These are phyloP conservation scores for Heterobasidion irregulare DNA, from an alignment of 1,284 basidiomycete species.

Conservation along the genomic window DNA sequence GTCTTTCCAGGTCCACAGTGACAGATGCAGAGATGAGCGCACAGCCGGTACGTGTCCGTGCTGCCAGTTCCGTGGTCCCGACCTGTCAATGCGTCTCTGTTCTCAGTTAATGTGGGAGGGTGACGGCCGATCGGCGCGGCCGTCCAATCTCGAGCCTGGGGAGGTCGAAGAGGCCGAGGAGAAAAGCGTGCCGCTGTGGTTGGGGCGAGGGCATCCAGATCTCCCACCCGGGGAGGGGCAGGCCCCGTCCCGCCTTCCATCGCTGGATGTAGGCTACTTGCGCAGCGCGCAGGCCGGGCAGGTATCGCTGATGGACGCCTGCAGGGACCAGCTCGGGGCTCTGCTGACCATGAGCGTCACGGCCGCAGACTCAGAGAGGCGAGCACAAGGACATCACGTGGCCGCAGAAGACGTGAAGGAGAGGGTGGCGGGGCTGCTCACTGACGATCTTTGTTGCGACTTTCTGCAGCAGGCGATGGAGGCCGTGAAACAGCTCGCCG, in stretches of 20 bases:
- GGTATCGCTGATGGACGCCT: background rate
- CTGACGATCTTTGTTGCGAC: constrained; percentile 1
- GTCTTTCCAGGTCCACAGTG: background rate
- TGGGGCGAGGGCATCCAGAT: no score
- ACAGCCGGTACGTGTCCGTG: background rate
- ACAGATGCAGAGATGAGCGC: background rate
- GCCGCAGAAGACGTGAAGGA: background rate
- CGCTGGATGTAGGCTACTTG: no score
- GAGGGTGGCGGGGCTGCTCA: background rate
- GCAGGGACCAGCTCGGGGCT: background rate
- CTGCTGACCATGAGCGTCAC: background rate
- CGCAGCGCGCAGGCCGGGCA: no score
- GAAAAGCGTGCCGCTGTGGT: no score
- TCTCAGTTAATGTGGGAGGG: background rate
- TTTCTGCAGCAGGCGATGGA: background rate
- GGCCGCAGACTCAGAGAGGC: background rate
- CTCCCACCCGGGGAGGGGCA: no score
- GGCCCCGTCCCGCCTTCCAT: no score
- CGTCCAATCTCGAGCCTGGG: background rate
- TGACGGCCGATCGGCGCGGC: background rate
- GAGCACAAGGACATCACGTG: no score
- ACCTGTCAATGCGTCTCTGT: background rate
- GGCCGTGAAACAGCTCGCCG: background rate
- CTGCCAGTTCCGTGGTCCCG: background rate
- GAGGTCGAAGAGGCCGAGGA: background rate